Conservation (phyloP, 345 rosid species). For the Cochlearia excelsa region DNA sequence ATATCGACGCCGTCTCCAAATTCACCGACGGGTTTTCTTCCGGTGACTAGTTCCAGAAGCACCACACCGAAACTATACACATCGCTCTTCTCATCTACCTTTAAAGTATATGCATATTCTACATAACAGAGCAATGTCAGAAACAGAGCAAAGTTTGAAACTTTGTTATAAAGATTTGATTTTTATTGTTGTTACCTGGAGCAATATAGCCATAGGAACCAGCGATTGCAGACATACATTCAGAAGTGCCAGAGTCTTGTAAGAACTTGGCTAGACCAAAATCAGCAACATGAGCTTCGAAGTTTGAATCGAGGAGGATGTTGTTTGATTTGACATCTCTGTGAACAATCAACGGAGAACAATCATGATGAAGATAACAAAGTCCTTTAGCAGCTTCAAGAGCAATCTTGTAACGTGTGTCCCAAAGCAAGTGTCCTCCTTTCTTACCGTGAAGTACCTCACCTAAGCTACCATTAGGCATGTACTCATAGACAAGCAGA, state of each 20-base stretch:
- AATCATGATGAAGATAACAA: slow-evolving; percentile 86
- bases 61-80: slow-evolving; percentile 98
- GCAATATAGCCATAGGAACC: slow-evolving; percentile 96
- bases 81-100: slow-evolving; percentile 98
- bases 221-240: slow-evolving; percentile 95
- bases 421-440: slow-evolving; percentile 92
- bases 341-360: slow-evolving; percentile 83
- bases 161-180: background rate
- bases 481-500: slow-evolving; percentile 80
- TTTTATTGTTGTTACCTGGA: slow-evolving; percentile 51
- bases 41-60: slow-evolving; percentile 72
- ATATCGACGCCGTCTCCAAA: slow-evolving; percentile 98
- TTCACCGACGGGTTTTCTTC: slow-evolving; percentile 92
- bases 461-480: slow-evolving; percentile 91
- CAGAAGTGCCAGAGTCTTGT: slow-evolving; percentile 89
- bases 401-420: slow-evolving; percentile 76
- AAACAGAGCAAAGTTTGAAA: slow-evolving; percentile 22
- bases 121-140: slow-evolving; percentile 26
- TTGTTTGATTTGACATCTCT: slow-evolving; percentile 88
- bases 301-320: slow-evolving; percentile 72
- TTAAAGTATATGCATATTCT: slow-evolving; percentile 95
- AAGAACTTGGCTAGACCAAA: slow-evolving; percentile 91
- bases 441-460: slow-evolving; percentile 89
- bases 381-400: slow-evolving; percentile 87
- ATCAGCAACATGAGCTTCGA: slow-evolving; percentile 94